These are phyloP conservation scores for Leucogyrophana mollusca DNA, from an alignment of 768 basidiomycete genomes.

Conservation along the genomic window DNA sequence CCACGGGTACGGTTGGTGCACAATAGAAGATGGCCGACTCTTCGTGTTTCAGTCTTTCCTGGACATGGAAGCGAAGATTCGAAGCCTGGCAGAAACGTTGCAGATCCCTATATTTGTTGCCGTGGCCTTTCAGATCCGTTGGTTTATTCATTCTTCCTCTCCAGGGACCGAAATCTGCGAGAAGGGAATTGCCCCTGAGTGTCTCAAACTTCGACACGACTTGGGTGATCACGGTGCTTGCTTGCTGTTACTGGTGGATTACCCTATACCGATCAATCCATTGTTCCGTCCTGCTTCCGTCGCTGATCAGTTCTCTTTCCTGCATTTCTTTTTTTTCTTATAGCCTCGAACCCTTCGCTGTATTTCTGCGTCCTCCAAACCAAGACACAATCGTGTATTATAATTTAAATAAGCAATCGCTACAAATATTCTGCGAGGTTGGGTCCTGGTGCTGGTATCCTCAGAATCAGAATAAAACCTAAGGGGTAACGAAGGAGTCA, in stretches of 20 bases:
- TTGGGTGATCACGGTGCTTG: background rate
- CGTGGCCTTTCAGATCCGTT: constrained; percentile 13
- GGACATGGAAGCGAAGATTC: too few relatives aligned
- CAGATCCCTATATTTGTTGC: constrained; percentile 12
- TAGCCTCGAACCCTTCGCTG: background rate
- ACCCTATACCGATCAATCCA: background rate
- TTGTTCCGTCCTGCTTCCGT: background rate
- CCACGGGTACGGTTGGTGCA: constrained; percentile 39
- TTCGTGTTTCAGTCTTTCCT: background rate
- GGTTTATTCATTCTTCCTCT: constrained; percentile 32
- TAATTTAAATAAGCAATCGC: background rate
- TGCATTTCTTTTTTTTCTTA: background rate
- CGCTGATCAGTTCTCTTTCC: constrained; percentile 2
- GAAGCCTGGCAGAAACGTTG: background rate
- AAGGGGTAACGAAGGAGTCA: too few relatives aligned
- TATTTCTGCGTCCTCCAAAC: background rate
- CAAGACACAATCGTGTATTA: background rate
- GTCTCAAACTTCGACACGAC: background rate
- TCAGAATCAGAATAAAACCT: background rate
- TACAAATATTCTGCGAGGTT: background rate
- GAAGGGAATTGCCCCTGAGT: background rate
- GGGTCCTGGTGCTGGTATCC: background rate
- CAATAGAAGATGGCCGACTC: constrained; percentile 19
- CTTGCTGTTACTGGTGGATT: background rate
- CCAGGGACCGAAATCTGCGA: constrained; percentile 24